Percentiles rank a stretch among this genome's conserved stretches.
These are phyloP conservation scores for Neurospora sp. DNA, from an alignment of 2,329 filamentous ascomycete species.

Conservation along the genomic window DNA sequence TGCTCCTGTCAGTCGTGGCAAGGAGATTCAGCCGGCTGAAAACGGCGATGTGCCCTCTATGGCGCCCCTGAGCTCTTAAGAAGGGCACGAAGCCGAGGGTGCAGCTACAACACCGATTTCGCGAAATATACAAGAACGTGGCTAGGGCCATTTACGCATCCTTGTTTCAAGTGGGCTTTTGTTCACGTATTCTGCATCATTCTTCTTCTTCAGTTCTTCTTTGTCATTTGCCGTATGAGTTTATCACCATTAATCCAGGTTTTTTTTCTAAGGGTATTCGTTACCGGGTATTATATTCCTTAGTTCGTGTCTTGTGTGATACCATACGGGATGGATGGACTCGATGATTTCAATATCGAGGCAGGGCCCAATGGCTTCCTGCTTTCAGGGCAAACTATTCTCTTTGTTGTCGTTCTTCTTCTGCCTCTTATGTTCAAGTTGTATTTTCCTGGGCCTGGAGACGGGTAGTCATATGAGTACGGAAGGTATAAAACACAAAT, in stretches of 20 bases:
- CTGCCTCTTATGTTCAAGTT: not conserved
- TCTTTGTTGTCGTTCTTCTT: not conserved
- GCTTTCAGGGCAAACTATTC: not conserved
- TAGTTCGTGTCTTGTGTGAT: not conserved
- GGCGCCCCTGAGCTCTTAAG: not conserved
- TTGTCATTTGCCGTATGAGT: not conserved
- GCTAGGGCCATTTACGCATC: not conserved
- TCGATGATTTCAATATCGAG: not conserved
- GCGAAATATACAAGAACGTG: not conserved
- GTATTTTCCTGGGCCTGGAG: not conserved
- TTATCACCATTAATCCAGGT: not conserved
- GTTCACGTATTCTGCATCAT: not conserved
- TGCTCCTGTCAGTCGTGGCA: constrained; percentile 39
- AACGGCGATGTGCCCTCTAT: constrained; percentile 17
- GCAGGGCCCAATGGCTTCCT: not conserved
- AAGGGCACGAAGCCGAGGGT: not conserved
- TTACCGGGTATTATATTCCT: not conserved
- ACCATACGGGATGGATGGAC: not conserved
- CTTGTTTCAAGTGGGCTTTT: not conserved
- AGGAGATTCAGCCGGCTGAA: constrained; percentile 31
- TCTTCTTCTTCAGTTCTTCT: not conserved
- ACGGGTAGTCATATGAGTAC: not conserved
- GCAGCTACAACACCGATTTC: not conserved
- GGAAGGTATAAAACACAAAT: not conserved
- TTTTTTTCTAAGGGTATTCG: not conserved